Conservation (phyloP, 345 rosid species). For the Kandelia obovata region DNA sequence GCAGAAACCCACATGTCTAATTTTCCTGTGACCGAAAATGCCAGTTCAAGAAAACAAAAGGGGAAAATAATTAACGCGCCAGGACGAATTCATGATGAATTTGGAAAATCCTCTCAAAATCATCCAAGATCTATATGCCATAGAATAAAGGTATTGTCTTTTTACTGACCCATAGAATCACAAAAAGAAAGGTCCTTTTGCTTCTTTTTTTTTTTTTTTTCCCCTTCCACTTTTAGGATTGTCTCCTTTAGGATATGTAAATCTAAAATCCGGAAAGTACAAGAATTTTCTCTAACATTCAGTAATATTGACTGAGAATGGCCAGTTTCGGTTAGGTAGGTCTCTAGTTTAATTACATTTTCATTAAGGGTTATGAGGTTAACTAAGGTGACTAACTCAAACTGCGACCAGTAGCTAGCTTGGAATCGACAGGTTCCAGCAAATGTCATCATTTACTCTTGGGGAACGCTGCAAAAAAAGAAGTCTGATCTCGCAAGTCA, state of each 20-base stretch:
- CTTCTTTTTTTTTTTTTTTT: conserved; percentile 15
- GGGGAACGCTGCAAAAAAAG: conserved; percentile 32
- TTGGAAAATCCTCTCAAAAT: conserved; percentile 35
- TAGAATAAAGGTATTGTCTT: conserved; percentile 15
- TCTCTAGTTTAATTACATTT: no score
- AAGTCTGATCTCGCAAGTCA: conserved; percentile 20
- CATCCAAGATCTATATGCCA: conserved; percentile 23
- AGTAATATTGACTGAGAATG: neutral
- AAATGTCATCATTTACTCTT: neutral
- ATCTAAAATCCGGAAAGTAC: conserved; percentile 22
- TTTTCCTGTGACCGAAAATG: neutral
- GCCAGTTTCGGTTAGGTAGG: neutral
- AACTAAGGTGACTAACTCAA: no score
- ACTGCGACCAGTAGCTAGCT: neutral
- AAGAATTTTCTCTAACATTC: conserved; percentile 18
- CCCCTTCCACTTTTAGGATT: conserved; percentile 31
- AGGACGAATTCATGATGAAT: conserved; percentile 17
- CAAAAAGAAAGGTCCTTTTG: conserved; percentile 32
- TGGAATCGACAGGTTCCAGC: neutral
- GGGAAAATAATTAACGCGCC: neutral
- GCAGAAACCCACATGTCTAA: no score
- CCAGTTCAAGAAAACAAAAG: neutral
- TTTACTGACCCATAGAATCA: conserved; percentile 26
- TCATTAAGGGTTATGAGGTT: no score
- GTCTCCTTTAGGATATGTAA: conserved; percentile 15